These are phyloP conservation scores for Aciculosporium take DNA, from an alignment of 2,329 filamentous ascomycete genomes.

Conservation along the genomic window DNA sequence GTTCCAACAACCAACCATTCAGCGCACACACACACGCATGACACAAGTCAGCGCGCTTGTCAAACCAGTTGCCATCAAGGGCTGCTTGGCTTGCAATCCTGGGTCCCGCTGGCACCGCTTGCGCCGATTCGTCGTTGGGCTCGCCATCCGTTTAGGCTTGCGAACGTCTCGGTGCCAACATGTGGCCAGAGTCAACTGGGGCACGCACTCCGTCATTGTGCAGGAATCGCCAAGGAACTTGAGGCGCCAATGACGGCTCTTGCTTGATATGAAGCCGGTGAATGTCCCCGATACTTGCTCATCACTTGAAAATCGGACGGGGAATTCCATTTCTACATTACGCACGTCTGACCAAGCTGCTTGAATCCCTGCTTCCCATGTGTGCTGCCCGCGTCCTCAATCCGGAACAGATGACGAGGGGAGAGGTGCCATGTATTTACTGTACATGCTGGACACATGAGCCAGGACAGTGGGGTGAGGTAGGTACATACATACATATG, in stretches of 20 bases:
- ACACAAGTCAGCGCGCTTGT: constrained; percentile 1
- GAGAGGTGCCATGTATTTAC: too few relatives aligned
- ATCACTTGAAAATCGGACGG: background rate
- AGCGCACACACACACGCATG: too few relatives aligned
- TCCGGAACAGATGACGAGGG: background rate
- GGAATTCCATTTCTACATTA: background rate
- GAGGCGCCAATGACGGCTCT: constrained; percentile 1
- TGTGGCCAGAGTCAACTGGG: background rate
- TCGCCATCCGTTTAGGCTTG: background rate
- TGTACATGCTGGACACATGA: too few relatives aligned
- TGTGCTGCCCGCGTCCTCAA: background rate
- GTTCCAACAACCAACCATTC: too few relatives aligned
- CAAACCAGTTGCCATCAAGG: background rate
- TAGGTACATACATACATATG: too few relatives aligned
- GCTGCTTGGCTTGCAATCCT: background rate
- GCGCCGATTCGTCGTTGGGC: background rate
- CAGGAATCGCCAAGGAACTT: constrained; percentile 1
- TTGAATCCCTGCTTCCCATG: constrained; percentile 5
- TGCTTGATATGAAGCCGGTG: background rate
- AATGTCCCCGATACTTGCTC: background rate
- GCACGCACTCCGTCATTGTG: background rate
- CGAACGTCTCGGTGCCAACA: background rate
- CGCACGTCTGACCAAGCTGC: background rate
- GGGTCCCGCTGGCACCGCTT: background rate
- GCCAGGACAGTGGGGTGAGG: background rate